Base-by-base conservation (phyloP, 805 yeast species). In the Yarrowia porcina region DNA sequence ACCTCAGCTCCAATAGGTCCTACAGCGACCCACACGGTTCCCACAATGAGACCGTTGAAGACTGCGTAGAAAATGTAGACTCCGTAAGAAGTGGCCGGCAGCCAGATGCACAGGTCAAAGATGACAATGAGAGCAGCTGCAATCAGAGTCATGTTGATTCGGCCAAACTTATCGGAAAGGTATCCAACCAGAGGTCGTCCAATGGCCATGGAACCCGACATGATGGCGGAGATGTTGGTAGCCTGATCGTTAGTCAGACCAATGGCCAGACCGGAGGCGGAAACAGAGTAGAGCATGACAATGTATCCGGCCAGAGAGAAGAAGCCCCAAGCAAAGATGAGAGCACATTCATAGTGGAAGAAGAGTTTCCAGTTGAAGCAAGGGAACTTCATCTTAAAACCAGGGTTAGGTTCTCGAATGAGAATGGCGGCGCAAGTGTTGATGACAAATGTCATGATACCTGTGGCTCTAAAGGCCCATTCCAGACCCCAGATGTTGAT, bases 381-480 rank as follows among this genome's bases (percentile, higher is more conserved):
- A 15, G 54, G 54, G 54, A 44, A 44, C 44, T 59, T 59, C 42
- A 59, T 25, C 36, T 59, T 59, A 56, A 59, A 59, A 10, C 44
- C 63, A 6, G 63, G 63, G 63, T 59, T 59, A 33, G 54, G 63
- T 25, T 42, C 54, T 25, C 63, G 52, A 44, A 59, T 45, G 27
- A 59, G 44, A 23, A 59, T 32, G 18, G 44, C 44, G 12, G 63
- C 63, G 9, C 10, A 4, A 13, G 25, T 18, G 54, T 45, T 45
- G 52, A 59, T 42, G 35, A 59, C 63, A 4, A 59, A 45, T 17
- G 54, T 44, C 63, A 59, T 59, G 42, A 59, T 59, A 33, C 82
- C 82, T 52, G 82, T 71, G 15, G 77, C 73, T 57, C 87, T 74
- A 45, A 81, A 74, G 3, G 83, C 79, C 86, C 87, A 83, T 11